These are phyloP conservation scores for Neurospora pannonica DNA, from an alignment of 495 filamentous ascomycete genomes.

Conservation along the genomic window DNA sequence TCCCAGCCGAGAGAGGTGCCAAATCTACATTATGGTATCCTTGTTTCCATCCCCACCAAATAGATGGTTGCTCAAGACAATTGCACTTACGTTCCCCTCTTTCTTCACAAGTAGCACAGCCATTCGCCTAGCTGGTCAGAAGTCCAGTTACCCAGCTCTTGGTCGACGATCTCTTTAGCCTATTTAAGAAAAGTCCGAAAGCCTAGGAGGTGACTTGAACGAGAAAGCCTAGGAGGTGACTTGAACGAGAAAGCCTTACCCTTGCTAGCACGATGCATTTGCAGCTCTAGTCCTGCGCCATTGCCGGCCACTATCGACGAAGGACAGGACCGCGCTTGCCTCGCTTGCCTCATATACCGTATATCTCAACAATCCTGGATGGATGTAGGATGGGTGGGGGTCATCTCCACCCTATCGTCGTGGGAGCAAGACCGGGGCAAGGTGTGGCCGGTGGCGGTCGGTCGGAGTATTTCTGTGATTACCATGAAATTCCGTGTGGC, in stretches of 20 bases:
- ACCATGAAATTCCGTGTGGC: too few relatives aligned
- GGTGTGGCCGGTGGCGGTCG: not conserved
- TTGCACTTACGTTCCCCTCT: not conserved
- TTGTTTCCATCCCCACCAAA: too few relatives aligned
- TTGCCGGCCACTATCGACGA: not conserved
- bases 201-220: not conserved
- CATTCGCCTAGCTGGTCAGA: not conserved
- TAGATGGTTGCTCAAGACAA: not conserved
- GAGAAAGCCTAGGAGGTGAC: not conserved
- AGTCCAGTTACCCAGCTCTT: not conserved
- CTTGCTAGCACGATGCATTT: not conserved
- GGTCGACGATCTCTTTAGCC: not conserved
- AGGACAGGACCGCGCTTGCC: not conserved
- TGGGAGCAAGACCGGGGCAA: too few relatives aligned
- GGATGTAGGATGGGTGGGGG: too few relatives aligned
- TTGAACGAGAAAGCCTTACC: not conserved
- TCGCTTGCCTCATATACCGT: not conserved
- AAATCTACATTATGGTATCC: not conserved
- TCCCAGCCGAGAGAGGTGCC: not conserved
- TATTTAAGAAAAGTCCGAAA: not conserved
- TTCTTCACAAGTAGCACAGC: not conserved
- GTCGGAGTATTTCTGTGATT: not conserved
- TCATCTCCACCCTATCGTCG: not conserved
- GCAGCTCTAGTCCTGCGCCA: not conserved
- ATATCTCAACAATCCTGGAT: too few relatives aligned